Evolutionary conservation across 345 rosid species (phyloP).

Genomic region (Citrus medica): DNA sequence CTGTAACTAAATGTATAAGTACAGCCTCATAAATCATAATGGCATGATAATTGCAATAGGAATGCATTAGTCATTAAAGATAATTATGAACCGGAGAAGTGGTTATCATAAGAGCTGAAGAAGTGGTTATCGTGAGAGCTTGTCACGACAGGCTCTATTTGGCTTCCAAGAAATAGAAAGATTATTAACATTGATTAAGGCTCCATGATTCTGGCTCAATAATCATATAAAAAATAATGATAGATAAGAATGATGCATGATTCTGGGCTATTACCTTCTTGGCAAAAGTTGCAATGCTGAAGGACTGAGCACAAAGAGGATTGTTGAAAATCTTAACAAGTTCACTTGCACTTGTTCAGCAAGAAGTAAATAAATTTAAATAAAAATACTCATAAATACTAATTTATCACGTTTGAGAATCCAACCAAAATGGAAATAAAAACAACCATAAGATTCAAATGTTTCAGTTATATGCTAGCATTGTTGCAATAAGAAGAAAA

Average conservation of each 20-base stretch:
- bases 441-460: background rate
- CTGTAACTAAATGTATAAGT: background rate
- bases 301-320: slow-evolving; percentile 46
- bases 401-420: background rate
- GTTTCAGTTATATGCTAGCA: background rate
- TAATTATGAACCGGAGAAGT: background rate
- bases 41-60: background rate
- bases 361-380: too few species aligned
- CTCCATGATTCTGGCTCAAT: background rate
- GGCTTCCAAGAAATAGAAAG: background rate
- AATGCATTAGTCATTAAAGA: background rate
- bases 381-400: background rate
- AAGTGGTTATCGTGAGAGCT: background rate
- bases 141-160: background rate
- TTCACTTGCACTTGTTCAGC: too few species aligned
- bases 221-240: background rate
- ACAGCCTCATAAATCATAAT: background rate
- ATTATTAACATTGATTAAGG: background rate
- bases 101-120: background rate
- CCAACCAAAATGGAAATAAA: slow-evolving; percentile 6
- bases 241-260: background rate
- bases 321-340: too few species aligned
- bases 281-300: slow-evolving; percentile 65
- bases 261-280: slow-evolving; percentile 57
- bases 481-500: background rate